Evolutionary conservation across 1,139 yeast genomes (phyloP).

Genomic region (Hansenula lynferdii): DNA sequence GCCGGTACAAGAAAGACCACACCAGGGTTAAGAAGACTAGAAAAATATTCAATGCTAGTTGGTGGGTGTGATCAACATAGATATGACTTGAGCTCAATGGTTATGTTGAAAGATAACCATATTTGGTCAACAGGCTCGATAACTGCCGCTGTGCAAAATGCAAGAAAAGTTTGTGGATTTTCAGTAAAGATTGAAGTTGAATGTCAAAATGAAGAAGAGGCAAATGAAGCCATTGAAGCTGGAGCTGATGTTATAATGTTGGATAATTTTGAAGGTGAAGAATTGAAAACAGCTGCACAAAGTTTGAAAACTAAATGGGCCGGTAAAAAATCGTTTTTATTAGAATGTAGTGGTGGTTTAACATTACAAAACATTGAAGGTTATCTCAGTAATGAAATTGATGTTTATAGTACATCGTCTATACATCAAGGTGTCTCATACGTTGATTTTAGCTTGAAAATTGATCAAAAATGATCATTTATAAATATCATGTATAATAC

Average conservation of each 20-base stretch:
- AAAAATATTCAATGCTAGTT: slow-evolving; percentile 90
- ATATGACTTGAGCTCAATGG: slow-evolving; percentile 89
- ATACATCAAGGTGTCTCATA: slow-evolving; percentile 87
- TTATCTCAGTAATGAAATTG: slow-evolving; percentile 75
- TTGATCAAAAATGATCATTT: slow-evolving; percentile 33
- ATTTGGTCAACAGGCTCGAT: slow-evolving; percentile 91
- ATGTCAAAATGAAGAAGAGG: slow-evolving; percentile 78
- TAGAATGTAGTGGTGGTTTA: slow-evolving; percentile 93
- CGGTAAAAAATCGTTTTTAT: slow-evolving; percentile 50
- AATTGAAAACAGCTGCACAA: slow-evolving; percentile 60
- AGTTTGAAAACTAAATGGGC: slow-evolving; percentile 55
- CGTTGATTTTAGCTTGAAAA: slow-evolving; percentile 81
- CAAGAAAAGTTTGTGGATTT: slow-evolving; percentile 82
- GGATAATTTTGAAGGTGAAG: slow-evolving; percentile 77
- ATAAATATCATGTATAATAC: neutral
- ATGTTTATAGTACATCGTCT: slow-evolving; percentile 87
- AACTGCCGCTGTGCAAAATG: slow-evolving; percentile 72
- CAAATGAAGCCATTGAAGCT: slow-evolving; percentile 86
- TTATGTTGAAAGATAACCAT: slow-evolving; percentile 94
- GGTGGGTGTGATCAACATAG: slow-evolving; percentile 95
- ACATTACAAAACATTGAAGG: slow-evolving; percentile 60
- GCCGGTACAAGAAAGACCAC: slow-evolving; percentile 99
- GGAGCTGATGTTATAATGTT: slow-evolving; percentile 97
- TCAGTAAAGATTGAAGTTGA: slow-evolving; percentile 91
- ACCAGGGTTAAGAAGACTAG: slow-evolving; percentile 84